phyloP scores from a whole-genome alignment of 129 eudicot species.

The Arctium lappa region DNA sequence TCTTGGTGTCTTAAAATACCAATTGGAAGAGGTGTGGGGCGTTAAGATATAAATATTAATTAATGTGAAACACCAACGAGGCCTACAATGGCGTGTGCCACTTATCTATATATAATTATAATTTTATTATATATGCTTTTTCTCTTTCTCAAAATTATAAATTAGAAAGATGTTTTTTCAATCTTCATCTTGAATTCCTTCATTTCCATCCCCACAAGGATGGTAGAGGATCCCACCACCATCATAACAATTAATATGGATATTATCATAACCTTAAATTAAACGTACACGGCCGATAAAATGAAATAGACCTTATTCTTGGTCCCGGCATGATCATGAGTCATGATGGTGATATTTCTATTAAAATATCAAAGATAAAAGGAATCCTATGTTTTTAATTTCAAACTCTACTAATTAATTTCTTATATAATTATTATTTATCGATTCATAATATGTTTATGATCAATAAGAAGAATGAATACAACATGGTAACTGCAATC shows the following conservation, averaged over 20 bases:
- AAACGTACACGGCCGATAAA: slow-evolving; percentile 9
- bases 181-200: background rate
- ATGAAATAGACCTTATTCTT: background rate
- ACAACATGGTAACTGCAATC: background rate
- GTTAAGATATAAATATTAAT: slow-evolving; percentile 16
- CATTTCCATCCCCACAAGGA: background rate
- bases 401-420: background rate
- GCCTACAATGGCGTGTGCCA: slow-evolving; percentile 32
- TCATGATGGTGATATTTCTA: slow-evolving; percentile 14
- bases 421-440: too few species aligned
- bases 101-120: slow-evolving; percentile 13
- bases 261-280: slow-evolving; percentile 9
- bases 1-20: slow-evolving; percentile 7
- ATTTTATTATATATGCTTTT: background rate
- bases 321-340: slow-evolving; percentile 4
- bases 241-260: background rate
- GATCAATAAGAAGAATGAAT: background rate
- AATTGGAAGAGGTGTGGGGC: background rate
- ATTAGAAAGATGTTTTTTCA: too few species aligned
- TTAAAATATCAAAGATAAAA: background rate
- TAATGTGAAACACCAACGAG: background rate
- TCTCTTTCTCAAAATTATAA: background rate
- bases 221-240: slow-evolving; percentile 9
- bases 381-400: slow-evolving; percentile 15
- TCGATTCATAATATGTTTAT: background rate